Conservation (phyloP, 1,284 basidiomycete genomes). For the Cystobasidiaceae sp. region DNA sequence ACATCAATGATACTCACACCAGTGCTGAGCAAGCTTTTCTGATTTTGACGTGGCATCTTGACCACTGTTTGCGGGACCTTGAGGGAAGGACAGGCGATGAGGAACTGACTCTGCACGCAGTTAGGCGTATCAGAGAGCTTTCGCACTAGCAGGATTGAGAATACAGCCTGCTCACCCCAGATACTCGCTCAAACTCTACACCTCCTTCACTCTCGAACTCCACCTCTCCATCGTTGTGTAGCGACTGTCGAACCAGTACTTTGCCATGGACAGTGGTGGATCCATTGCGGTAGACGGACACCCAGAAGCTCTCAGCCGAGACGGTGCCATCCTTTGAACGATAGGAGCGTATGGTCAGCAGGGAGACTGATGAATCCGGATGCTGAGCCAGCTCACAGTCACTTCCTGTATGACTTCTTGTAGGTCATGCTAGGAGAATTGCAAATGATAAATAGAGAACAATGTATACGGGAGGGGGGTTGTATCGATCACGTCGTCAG, state of each 20-base stretch:
- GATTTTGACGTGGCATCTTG: slow-evolving; percentile 10
- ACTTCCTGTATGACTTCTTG: slow-evolving; percentile 27
- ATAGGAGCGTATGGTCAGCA: neutral
- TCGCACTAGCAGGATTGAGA: no score
- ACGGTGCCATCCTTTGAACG: slow-evolving; percentile 21
- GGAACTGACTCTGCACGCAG: slow-evolving; percentile 10
- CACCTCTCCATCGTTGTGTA: slow-evolving; percentile 32
- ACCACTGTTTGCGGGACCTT: slow-evolving; percentile 6
- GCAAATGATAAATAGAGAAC: no score
- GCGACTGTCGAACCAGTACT: slow-evolving; percentile 49
- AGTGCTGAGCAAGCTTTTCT: neutral
- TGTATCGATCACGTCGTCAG: neutral
- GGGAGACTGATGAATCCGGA: neutral
- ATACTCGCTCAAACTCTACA: slow-evolving; percentile 33
- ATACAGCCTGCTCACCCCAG: neutral
- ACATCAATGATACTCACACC: slow-evolving; percentile 9
- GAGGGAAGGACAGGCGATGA: slow-evolving; percentile 2
- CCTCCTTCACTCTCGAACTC: slow-evolving; percentile 37
- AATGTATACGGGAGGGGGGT: neutral
- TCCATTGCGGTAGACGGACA: slow-evolving; percentile 58
- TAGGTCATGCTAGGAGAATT: slow-evolving; percentile 8
- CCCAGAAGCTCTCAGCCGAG: slow-evolving; percentile 61
- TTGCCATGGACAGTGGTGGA: slow-evolving; percentile 59
- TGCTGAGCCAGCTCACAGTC: neutral
- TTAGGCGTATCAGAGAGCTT: no score